Evolutionary conservation across 306 rosid genomes (phyloP), one percentile per base, ranked within the genome.

Genomic region (Fagus crenata): DNA sequence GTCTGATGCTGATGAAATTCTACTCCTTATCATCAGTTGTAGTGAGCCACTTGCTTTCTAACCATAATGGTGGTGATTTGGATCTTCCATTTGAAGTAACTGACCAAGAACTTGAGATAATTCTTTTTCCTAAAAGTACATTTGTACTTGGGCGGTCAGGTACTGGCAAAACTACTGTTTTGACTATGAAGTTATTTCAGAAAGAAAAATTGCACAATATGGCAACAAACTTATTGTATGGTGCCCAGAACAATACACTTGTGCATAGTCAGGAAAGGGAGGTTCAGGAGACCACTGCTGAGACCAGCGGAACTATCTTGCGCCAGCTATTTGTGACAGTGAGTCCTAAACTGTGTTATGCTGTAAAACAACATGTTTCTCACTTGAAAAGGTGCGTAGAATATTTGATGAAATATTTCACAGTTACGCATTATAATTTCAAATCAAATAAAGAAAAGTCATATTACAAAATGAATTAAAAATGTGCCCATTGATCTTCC

Each of bases 101-200:
- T 0, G 96, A 90, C 8, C 81, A 90, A 84, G 91, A 93, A 76
- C 78, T 28, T 35, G 91, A 90, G 42, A 88, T 89, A 63, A 88
- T 93, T 7, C 86, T 89, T 78, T 88, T 78, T 64, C 64, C 69
- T 9, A 80, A 42, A 84, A 93, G 98, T 69, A 76, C 86, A 9
- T 93, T 93, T 79, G 80, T 93, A 11, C 78, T 89, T 36, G 98
- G 98, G 40, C 88, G 94, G 12, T 93, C 96, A n/a, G 98, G 98
- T 42, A 93, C 98, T 0, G 98, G 98, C 32, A 93, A 93, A 85
- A 93, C 98, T 15, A 93, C 96, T 36, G 89, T 93, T 55, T 73
- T 93, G 84, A 93, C 97, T 1, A 86, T 84, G 94, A 93, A 93
- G 80, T 73, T 93, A 61, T 85, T 83, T 77, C 87, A 88, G 61